Conservation (phyloP, 75 land plant species). For the Larix kaempferi region DNA sequence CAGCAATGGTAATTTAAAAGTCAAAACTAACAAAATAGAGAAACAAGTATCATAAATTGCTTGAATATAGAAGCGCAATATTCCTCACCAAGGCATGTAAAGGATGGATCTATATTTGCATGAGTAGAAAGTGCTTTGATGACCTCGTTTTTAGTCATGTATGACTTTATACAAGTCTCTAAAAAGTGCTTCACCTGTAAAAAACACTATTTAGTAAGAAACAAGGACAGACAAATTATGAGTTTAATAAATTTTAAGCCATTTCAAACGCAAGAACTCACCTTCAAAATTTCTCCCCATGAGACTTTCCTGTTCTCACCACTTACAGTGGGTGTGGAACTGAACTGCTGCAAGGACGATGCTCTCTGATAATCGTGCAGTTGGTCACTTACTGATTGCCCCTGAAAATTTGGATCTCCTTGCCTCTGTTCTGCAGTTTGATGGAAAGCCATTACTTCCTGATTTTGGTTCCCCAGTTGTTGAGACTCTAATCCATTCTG, state of each 20-base stretch:
- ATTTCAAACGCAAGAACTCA: background rate
- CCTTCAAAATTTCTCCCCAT: background rate
- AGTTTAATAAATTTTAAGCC: background rate
- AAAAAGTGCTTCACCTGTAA: conserved; percentile 9
- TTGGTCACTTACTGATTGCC: background rate
- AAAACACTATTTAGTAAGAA: background rate
- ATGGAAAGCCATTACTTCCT: background rate
- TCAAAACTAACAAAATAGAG: background rate
- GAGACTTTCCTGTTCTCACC: background rate
- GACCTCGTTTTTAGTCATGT: conserved; percentile 10
- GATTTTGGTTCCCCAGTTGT: conserved; percentile 1
- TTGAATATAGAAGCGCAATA: background rate
- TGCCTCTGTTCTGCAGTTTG: conserved; percentile 5
- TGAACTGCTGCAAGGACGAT: background rate
- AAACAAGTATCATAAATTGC: background rate
- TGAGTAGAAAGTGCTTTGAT: conserved; percentile 6
- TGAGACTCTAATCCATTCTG: background rate
- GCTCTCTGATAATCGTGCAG: background rate
- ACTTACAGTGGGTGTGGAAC: background rate
- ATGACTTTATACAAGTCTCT: conserved; percentile 11
- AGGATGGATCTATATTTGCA: background rate
- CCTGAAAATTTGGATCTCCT: background rate
- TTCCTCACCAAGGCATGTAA: conserved; percentile 3
- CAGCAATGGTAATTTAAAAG: background rate
- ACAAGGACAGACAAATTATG: background rate